Percentiles rank a stretch among this genome's conserved stretches.
Evolutionary conservation across 768 basidiomycete genomes (phyloP).

Genomic region (Termitomyces sp.): DNA sequence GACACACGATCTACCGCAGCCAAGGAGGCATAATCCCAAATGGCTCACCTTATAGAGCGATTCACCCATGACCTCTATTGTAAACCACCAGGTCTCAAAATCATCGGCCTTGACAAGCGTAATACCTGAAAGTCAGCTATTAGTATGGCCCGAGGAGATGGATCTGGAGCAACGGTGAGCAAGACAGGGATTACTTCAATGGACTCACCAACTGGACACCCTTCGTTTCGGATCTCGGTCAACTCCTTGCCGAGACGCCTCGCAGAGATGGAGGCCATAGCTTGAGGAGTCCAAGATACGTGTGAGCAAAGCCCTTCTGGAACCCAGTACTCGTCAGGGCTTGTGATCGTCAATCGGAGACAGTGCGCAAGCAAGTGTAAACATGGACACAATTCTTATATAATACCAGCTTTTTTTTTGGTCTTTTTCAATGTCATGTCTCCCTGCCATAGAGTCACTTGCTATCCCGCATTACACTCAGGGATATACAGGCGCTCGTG

Average conservation of each 20-base stretch:
- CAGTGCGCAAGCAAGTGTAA: conserved; percentile 12
- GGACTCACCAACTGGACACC: conserved; percentile 57
- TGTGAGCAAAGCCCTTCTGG: neutral
- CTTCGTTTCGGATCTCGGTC: conserved; percentile 57
- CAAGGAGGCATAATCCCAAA: neutral
- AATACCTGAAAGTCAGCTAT: conserved; percentile 47
- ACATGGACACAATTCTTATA: conserved; percentile 4
- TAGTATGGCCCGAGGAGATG: conserved; percentile 1
- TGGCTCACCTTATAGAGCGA: conserved; percentile 62
- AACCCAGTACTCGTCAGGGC: neutral
- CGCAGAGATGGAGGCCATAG: conserved; percentile 59
- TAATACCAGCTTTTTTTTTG: conserved; percentile 17
- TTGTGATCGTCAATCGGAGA: neutral
- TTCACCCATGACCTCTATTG: conserved; percentile 81
- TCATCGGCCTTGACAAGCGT: conserved; percentile 70
- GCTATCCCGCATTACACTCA: conserved; percentile 33
- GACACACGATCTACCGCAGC: neutral
- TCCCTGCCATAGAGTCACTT: conserved; percentile 74
- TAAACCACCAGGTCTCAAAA: conserved; percentile 72
- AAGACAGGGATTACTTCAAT: neutral
- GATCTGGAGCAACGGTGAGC: neutral
- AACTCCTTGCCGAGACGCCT: conserved; percentile 70
- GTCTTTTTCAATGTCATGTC: conserved; percentile 31
- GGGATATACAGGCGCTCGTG: conserved; percentile 63
- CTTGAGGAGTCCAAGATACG: neutral